These are phyloP conservation scores for Hyaloscypha variabilis DNA, from an alignment of 495 filamentous ascomycete species.

Conservation along the genomic window DNA sequence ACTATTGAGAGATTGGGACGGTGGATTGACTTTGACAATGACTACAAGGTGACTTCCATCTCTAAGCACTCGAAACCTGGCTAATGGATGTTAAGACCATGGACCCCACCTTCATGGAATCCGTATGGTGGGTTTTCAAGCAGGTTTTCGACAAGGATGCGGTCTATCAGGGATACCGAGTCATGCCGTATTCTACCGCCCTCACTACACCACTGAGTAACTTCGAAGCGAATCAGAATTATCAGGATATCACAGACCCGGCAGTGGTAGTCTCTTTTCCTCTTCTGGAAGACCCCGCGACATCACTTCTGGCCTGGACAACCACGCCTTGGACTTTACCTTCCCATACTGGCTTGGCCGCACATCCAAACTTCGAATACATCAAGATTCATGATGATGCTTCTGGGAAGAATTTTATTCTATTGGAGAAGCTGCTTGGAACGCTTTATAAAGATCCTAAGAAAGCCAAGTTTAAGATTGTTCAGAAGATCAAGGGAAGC, in stretches of 20 bases:
- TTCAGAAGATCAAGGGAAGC: slow-evolving; percentile 80
- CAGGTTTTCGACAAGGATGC: slow-evolving; percentile 85
- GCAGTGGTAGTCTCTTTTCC: slow-evolving; percentile 92
- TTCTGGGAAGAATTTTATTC: slow-evolving; percentile 82
- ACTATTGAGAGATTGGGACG: slow-evolving; percentile 90
- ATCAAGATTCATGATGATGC: slow-evolving; percentile 85
- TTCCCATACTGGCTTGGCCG: slow-evolving; percentile 78
- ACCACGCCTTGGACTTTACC: slow-evolving; percentile 97
- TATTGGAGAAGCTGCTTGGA: slow-evolving; percentile 80
- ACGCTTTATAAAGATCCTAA: slow-evolving; percentile 96
- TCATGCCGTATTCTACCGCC: slow-evolving; percentile 95
- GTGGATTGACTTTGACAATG: slow-evolving; percentile 99
- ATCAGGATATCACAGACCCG: slow-evolving; percentile 91
- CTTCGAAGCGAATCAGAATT: slow-evolving; percentile 93
- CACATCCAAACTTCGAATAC: slow-evolving; percentile 91
- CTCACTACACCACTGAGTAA: slow-evolving; percentile 90
- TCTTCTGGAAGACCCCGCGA: slow-evolving; percentile 72
- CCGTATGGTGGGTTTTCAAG: slow-evolving; percentile 96
- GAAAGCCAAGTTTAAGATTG: slow-evolving; percentile 92
- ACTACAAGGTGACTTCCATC: slow-evolving; percentile 75
- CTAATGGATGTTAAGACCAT: slow-evolving; percentile 64
- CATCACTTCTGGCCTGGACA: slow-evolving; percentile 84
- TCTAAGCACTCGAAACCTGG: neutral
- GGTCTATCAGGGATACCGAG: slow-evolving; percentile 85
- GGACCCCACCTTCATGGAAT: slow-evolving; percentile 95